Evolutionary conservation across 1,139 yeast genomes (phyloP).

Genomic region (Hyphopichia fennica): DNA sequence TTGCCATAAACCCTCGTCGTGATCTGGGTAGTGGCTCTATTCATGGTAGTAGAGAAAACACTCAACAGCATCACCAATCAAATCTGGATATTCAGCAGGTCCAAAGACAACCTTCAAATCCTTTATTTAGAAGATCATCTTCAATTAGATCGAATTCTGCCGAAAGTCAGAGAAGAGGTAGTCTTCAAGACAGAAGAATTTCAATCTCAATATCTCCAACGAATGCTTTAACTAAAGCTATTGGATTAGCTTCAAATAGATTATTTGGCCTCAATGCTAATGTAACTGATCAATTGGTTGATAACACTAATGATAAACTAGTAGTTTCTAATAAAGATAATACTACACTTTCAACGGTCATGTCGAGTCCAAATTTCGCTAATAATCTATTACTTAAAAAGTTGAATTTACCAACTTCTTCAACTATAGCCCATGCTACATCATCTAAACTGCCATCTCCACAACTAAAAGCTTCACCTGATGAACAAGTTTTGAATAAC

Average conservation of each 20-base stretch:
- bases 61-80: not conserved
- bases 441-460: slow-evolving; percentile 7
- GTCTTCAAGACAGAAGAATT: slow-evolving; percentile 57
- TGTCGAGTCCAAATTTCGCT: slow-evolving; percentile 36
- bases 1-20: slow-evolving; percentile 37
- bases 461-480: slow-evolving; percentile 19
- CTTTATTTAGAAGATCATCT: slow-evolving; percentile 20
- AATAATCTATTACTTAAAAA: slow-evolving; percentile 36
- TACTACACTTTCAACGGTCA: slow-evolving; percentile 19
- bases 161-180: slow-evolving; percentile 45
- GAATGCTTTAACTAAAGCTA: slow-evolving; percentile 82
- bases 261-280: slow-evolving; percentile 56
- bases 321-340: slow-evolving; percentile 5
- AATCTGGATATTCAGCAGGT: slow-evolving; percentile 1
- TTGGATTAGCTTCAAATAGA: slow-evolving; percentile 85
- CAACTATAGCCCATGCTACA: slow-evolving; percentile 10
- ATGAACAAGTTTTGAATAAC: slow-evolving; percentile 42
- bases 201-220: slow-evolving; percentile 82
- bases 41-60: slow-evolving; percentile 7
- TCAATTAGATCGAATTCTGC: slow-evolving; percentile 33
- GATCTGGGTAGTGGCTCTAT: slow-evolving; percentile 7
- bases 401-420: slow-evolving; percentile 29
- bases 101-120: slow-evolving; percentile 13
- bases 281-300: slow-evolving; percentile 12
- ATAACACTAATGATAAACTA: slow-evolving; percentile 12